phyloP scores from a whole-genome alignment of 257 asterid species.

The Solanum verrucosum region DNA sequence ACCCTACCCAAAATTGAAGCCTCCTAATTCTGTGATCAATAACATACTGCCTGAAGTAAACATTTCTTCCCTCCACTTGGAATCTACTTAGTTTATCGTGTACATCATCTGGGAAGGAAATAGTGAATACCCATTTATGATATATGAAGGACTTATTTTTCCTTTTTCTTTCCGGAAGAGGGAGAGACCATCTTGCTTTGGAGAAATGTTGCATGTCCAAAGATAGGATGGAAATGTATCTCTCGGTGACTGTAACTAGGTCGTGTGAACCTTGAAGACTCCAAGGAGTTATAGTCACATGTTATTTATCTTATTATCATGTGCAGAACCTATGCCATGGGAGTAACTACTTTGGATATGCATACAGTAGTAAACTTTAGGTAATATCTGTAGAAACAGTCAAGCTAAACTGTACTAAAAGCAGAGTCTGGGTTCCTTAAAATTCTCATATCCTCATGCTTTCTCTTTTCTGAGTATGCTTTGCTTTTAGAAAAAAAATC shows the following conservation, averaged over 20 bases:
- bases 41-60: neutral
- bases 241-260: neutral
- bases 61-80: neutral
- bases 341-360: neutral
- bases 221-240: neutral
- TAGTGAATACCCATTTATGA: neutral
- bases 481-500: neutral
- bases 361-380: neutral
- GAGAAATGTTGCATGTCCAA: neutral
- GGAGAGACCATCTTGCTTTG: neutral
- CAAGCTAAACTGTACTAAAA: neutral
- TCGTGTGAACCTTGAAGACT: neutral
- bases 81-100: neutral
- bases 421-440: neutral
- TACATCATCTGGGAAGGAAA: neutral
- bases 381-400: neutral
- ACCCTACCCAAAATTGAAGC: neutral
- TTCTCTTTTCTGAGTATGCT: neutral
- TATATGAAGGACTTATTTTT: neutral
- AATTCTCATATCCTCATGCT: neutral
- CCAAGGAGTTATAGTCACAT: neutral
- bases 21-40: neutral
- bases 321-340: neutral
- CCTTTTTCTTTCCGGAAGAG: neutral
- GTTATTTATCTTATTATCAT: neutral